Evolutionary conservation across 2,329 filamentous ascomycete species (phyloP).

Genomic region (Aspergillus brunneoviolaceus): DNA sequence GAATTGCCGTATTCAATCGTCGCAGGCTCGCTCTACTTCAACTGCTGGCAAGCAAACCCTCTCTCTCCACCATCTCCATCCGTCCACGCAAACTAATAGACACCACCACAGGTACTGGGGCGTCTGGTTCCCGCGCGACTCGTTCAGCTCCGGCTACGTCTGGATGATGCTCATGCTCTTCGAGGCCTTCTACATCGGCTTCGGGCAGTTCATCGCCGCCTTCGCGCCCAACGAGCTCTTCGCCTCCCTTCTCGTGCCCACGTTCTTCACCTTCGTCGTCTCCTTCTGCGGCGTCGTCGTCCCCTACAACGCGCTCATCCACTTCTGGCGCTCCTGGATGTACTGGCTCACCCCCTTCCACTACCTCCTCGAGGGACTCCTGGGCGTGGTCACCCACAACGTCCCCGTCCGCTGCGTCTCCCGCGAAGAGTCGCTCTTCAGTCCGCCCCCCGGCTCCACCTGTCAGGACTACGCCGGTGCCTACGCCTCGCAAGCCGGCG

Average conservation of each 20-base stretch:
- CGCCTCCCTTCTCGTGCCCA: constrained; percentile 64
- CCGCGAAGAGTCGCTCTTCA: constrained; percentile 61
- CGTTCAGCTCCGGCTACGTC: constrained; percentile 60
- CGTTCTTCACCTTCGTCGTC: constrained; percentile 69
- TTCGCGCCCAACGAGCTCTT: constrained; percentile 66
- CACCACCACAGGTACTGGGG: constrained; percentile 51
- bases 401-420: constrained; percentile 56
- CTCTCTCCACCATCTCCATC: background rate
- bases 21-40: constrained; percentile 64
- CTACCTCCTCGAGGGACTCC: constrained; percentile 64
- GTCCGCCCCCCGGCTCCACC: constrained; percentile 57
- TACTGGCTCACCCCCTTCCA: constrained; percentile 68
- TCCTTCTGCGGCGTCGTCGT: constrained; percentile 75
- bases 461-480: constrained; percentile 60
- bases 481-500: constrained; percentile 56
- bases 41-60: constrained; percentile 55
- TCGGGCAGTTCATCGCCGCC: constrained; percentile 67
- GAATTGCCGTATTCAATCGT: constrained; percentile 70
- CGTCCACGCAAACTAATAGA: background rate
- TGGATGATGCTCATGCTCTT: constrained; percentile 67
- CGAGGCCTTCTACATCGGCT: constrained; percentile 64
- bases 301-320: constrained; percentile 60
- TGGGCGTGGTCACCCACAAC: constrained; percentile 56
- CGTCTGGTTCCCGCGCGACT: constrained; percentile 53
- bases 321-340: constrained; percentile 67